Base-by-base conservation (phyloP, 805 yeast genomes). In the Metschnikowia amazonensis region DNA sequence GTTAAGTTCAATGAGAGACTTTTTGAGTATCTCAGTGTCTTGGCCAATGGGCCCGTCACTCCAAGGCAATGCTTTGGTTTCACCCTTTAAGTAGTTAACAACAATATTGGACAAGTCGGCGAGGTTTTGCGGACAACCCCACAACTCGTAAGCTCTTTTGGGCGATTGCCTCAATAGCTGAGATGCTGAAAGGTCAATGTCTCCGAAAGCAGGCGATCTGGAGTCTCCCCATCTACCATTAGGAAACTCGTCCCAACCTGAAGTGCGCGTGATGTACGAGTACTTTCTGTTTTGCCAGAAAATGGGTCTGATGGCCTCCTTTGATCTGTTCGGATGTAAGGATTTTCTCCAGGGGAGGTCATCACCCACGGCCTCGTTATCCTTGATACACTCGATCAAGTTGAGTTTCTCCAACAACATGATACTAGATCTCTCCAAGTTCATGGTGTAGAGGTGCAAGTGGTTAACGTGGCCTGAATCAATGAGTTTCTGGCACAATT, bases 221-320 rank as follows among this genome's bases (percentile, higher is more conserved):
- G 97, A 87, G 64, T 94, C 97, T 59, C 99, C 99, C 90, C 97
- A 94, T 70, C 99, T 77, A 49, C 99, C 99, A 65, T 92, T 94
- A 42, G 99, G 99, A 61, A 92, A 94, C 65, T 94, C 99, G 68
- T 94, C 99, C 89, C 99, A 94, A 46, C 85, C 84, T 21, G 94
- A 81, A 7, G 97, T 92, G 65, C 98, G 78, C 39, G 89, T 79
- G 50, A 89, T 81, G 63, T 92, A 92, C 13, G 95, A 82, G 65
- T 85, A 86, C 59, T 90, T 90, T 71, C 97, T 81, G 65, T 89
- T 86, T 63, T 88, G 86, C 98, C 98, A 92, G 66, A 92, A 92
- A 51, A 92, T 92, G 14, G 98, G 98, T 60, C 97, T 80, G 42
- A 92, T 90, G 27, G 84, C 70, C 65, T 90, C 97, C 50, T 82